Evolutionary conservation across 345 rosid species (phyloP).

Genomic region (Linum lewisii): DNA sequence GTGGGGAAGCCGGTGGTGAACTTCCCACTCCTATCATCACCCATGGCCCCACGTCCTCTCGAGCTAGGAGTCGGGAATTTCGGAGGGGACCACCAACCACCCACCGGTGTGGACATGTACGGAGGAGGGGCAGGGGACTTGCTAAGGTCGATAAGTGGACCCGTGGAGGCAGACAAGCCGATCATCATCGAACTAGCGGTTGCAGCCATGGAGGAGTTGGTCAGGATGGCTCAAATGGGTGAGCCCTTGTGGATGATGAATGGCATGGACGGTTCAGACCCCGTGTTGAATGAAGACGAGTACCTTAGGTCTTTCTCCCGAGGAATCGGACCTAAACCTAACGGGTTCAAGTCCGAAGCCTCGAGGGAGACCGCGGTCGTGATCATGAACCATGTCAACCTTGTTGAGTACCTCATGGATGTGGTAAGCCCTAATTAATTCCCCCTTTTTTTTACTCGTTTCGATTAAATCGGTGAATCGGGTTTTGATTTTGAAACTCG

Average conservation of each 20-base stretch:
- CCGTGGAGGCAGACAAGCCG: constrained; percentile 53
- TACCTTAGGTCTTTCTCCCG: constrained; percentile 41
- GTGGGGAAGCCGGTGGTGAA: constrained; percentile 84
- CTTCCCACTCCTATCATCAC: constrained; percentile 61
- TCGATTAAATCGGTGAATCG: not conserved
- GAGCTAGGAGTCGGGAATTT: constrained; percentile 58
- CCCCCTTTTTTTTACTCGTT: not conserved
- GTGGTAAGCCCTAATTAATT: constrained; percentile 29
- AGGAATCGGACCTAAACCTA: constrained; percentile 54
- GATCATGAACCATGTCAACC: constrained; percentile 50
- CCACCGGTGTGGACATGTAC: constrained; percentile 50
- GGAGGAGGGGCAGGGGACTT: constrained; percentile 63
- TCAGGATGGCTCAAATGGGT: constrained; percentile 61
- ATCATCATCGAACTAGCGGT: constrained; percentile 70
- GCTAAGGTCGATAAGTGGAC: constrained; percentile 45
- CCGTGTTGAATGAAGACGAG: constrained; percentile 53
- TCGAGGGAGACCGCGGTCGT: constrained; percentile 57
- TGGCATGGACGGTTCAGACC: constrained; percentile 36
- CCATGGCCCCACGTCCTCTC: constrained; percentile 50
- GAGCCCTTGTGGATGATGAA: constrained; percentile 66
- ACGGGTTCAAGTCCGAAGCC: constrained; percentile 69
- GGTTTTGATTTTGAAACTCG: not conserved
- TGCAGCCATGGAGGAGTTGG: constrained; percentile 81
- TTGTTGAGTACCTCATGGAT: constrained; percentile 77
- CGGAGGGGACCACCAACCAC: constrained; percentile 30